phyloP scores from a whole-genome alignment of 768 basidiomycete species.

The Mycena albidolilacea region DNA sequence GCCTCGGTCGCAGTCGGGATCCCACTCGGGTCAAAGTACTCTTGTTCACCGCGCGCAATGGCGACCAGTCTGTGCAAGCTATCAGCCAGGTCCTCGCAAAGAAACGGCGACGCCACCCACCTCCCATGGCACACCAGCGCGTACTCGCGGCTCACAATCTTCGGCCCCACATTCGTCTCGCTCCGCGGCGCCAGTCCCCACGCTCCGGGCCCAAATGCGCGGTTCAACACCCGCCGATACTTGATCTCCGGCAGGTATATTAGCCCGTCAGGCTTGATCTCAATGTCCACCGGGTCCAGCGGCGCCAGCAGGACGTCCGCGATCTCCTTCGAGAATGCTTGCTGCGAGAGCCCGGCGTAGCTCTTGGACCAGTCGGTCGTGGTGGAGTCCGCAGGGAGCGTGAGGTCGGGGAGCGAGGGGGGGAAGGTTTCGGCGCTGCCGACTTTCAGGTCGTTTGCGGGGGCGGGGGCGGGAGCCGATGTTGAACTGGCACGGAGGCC shows the following conservation, averaged over 20 bases:
- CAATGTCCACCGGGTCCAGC: constrained; percentile 83
- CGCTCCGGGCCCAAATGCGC: constrained; percentile 95
- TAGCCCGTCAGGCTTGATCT: constrained; percentile 96
- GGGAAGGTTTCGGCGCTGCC: constrained; percentile 8
- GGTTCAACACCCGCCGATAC: constrained; percentile 92
- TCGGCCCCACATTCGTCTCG: constrained; percentile 91
- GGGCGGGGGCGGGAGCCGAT: constrained; percentile 4
- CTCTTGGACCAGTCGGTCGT: constrained; percentile 89
- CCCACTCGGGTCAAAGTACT: constrained; percentile 93
- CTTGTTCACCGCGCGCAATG: constrained; percentile 95
- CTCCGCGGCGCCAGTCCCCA: constrained; percentile 97
- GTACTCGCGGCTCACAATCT: constrained; percentile 93
- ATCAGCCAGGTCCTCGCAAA: background rate
- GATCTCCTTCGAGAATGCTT: constrained; percentile 84
- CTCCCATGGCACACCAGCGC: constrained; percentile 94
- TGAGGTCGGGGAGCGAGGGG: constrained; percentile 16
- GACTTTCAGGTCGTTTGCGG: constrained; percentile 25
- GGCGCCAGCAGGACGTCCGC: constrained; percentile 82
- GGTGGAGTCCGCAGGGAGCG: constrained; percentile 41
- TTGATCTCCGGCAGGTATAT: constrained; percentile 98
- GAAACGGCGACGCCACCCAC: constrained; percentile 57
- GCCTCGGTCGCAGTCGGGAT: constrained; percentile 95
- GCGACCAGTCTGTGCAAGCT: constrained; percentile 77
- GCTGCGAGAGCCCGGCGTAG: constrained; percentile 83
- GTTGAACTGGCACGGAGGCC: constrained; percentile 8